phyloP scores from a whole-genome alignment of 768 basidiomycete species.

The Hebeloma cylindrosporum region DNA sequence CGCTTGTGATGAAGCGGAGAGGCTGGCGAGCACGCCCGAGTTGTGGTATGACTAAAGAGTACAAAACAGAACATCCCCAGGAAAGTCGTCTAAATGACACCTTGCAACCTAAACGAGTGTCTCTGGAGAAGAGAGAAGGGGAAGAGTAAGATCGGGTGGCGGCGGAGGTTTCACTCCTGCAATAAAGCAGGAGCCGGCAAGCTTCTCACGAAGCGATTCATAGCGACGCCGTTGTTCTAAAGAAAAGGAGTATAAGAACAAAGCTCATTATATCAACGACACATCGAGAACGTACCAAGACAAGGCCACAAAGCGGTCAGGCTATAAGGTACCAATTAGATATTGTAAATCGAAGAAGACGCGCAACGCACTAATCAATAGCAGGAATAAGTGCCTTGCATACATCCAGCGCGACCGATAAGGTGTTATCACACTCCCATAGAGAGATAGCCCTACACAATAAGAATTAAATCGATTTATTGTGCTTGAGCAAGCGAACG shows the following conservation, averaged over 20 bases:
- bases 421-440: constrained; percentile 59
- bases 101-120: constrained; percentile 27
- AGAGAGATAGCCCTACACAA: constrained; percentile 49
- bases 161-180: constrained; percentile 49
- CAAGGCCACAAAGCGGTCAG: constrained; percentile 66
- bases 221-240: constrained; percentile 55
- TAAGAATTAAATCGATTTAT: constrained; percentile 10
- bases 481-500: constrained; percentile 9
- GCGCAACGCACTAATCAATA: constrained; percentile 49
- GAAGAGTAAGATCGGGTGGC: constrained; percentile 36
- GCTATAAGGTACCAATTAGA: constrained; percentile 25
- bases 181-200: constrained; percentile 45
- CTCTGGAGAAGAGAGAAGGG: constrained; percentile 26
- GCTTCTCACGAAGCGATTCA: constrained; percentile 43
- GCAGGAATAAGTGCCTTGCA: constrained; percentile 60
- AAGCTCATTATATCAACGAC: not conserved
- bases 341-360: constrained; percentile 3
- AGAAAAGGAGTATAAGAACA: constrained; percentile 14
- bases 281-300: constrained; percentile 39
- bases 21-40: too few relatives aligned
- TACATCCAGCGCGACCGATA: constrained; percentile 62
- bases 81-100: too few relatives aligned
- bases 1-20: constrained; percentile 3
- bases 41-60: too few relatives aligned
- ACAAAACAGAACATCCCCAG: too few relatives aligned